phyloP scores from a whole-genome alignment of 495 filamentous ascomycete species.

The Astrothelium subdiscretum region DNA sequence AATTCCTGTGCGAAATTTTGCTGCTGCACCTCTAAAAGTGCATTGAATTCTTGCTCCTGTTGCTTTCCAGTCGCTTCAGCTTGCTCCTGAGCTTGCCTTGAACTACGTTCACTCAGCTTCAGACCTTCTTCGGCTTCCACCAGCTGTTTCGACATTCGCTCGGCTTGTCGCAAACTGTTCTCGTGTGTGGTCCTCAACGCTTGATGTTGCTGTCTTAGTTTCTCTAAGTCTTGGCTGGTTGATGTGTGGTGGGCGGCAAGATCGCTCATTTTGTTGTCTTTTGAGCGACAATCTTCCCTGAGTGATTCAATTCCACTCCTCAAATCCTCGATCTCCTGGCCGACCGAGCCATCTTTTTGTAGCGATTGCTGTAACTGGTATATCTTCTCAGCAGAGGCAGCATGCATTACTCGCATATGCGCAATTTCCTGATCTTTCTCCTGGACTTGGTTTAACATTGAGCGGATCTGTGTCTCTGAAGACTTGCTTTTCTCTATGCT shows the following conservation, averaged over 20 bases:
- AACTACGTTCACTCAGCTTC: slow-evolving; percentile 3
- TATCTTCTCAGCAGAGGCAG: not conserved
- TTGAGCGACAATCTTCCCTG: not conserved
- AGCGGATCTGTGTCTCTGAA: not conserved
- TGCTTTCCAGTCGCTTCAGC: too few relatives aligned
- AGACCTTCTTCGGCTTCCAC: not conserved
- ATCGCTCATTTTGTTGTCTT: not conserved
- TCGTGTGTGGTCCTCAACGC: not conserved
- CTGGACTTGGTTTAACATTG: not conserved
- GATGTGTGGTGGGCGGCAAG: not conserved
- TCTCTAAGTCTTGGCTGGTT: not conserved
- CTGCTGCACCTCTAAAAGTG: too few relatives aligned
- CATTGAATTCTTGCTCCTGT: too few relatives aligned
- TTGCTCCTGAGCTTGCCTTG: not conserved
- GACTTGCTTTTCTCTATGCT: not conserved
- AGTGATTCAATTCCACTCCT: not conserved
- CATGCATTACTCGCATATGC: not conserved
- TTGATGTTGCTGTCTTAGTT: not conserved
- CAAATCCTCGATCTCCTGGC: slow-evolving; percentile 4
- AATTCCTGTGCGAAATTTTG: too few relatives aligned
- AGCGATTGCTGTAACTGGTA: not conserved
- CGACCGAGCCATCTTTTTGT: not conserved
- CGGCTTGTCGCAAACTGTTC: not conserved
- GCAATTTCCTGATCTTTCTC: not conserved
- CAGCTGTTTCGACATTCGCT: slow-evolving; percentile 1